phyloP scores from a whole-genome alignment of 2,329 filamentous ascomycete species.

The Samsoniella hepiali region DNA sequence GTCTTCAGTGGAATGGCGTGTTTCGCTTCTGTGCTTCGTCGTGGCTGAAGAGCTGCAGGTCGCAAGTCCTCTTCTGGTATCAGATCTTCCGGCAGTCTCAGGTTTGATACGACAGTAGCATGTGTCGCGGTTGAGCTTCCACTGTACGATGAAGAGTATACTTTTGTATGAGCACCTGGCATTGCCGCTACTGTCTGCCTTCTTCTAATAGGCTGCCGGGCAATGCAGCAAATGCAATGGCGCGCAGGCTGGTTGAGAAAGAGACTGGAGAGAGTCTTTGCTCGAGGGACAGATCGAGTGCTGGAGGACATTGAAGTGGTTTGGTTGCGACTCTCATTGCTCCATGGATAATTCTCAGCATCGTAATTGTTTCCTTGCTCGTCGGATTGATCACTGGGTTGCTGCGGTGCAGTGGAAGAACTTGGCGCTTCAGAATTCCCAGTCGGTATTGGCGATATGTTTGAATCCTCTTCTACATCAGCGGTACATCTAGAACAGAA shows the following conservation, averaged over 20 bases:
- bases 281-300: conserved; percentile 16
- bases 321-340: neutral
- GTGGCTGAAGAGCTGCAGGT: conserved; percentile 16
- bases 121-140: conserved; percentile 17
- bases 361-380: neutral
- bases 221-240: conserved; percentile 34
- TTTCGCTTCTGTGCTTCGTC: neutral
- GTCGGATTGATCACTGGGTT: neutral
- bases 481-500: conserved; percentile 47
- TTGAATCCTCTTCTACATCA: conserved; percentile 23
- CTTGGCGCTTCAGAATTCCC: neutral
- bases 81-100: neutral
- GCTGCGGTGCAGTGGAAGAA: neutral
- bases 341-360: neutral
- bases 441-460: neutral
- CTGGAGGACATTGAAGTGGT: conserved; percentile 5
- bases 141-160: neutral
- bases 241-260: conserved; percentile 24
- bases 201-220: conserved; percentile 18
- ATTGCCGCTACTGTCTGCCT: conserved; percentile 18
- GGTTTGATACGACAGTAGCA: neutral
- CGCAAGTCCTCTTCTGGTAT: conserved; percentile 5
- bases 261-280: conserved; percentile 29
- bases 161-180: neutral
- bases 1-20: neutral